Base-by-base conservation (phyloP, 2,329 filamentous ascomycete species). In the Sclerotinia subarctica region DNA sequence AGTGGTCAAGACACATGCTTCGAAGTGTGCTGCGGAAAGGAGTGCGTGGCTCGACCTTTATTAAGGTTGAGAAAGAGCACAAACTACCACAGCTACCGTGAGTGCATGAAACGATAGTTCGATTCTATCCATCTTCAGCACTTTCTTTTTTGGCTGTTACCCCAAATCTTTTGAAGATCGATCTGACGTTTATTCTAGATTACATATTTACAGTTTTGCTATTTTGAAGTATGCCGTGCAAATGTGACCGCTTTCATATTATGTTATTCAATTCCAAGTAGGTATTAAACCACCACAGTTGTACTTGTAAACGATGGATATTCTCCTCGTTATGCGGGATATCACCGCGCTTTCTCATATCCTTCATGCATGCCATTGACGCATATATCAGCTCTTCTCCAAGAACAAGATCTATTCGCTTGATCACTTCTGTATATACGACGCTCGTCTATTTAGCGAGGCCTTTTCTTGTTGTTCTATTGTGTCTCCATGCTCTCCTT, bases 41-140 rank as follows among this genome's bases (percentile, higher is more conserved):
- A 38, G 11, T 42, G 10, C 11, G 15, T 5, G 3, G 13, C 3
- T 2, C 5, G 38, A 15, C 13, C 38, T 15, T 42, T 42, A 8
- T 21, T 24, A 5, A 29, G 38, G 38, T 15, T 13, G 3, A 13
- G 3, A 5, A 42, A 42, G 38, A 24, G 8, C 29, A 10, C 13
- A 29, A 38, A 17, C 38, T 26, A 59, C n/a, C n/a, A 24, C 38
- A 59, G 2, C 15, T 59, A 59, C 19, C 17, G 5, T 57, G 52
- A 35, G 38, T 24, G 35, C 13, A 65, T 46, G 38, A 19, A 51
- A 47, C 38, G 29, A 29, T 65, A 65, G 63, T 49, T 56, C 42
- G 26, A 46, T 19, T 35, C 24, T 47, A 19, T 32, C 51, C 10
- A 24, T 17, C 24, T 29, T 32, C 6, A 24, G 15, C 5, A 24